Percentiles rank a stretch among this genome's conserved stretches.
Conservation (phyloP, 345 rosid species). For the Aethionema arabicum region DNA sequence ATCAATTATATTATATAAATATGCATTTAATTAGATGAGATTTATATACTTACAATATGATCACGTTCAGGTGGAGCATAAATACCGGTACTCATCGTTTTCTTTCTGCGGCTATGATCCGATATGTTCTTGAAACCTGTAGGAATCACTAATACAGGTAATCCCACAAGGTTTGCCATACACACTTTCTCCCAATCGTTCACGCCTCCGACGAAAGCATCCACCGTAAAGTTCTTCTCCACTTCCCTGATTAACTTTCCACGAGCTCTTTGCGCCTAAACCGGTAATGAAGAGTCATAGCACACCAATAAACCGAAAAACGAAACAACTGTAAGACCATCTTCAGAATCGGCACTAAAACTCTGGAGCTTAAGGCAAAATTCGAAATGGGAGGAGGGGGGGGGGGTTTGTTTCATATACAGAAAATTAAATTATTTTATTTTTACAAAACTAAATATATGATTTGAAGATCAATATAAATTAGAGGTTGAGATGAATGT, state of each 20-base stretch:
- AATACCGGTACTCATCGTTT: slow-evolving; percentile 61
- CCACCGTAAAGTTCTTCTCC: slow-evolving; percentile 59
- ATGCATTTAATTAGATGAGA: not conserved
- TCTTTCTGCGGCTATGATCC: slow-evolving; percentile 54
- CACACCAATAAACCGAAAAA: too few species aligned
- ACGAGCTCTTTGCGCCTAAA: slow-evolving; percentile 82
- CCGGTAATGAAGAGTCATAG: too few species aligned
- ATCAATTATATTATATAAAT: not conserved
- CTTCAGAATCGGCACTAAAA: too few species aligned
- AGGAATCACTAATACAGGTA: slow-evolving; percentile 73
- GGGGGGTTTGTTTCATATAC: too few species aligned
- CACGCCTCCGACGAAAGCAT: slow-evolving; percentile 83
- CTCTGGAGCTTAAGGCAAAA: too few species aligned
- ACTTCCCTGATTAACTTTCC: slow-evolving; percentile 74
- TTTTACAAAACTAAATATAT: too few species aligned
- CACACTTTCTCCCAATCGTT: slow-evolving; percentile 92
- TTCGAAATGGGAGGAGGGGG: too few species aligned
- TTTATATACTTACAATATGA: slow-evolving; percentile 70
- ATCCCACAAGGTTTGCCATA: slow-evolving; percentile 84
- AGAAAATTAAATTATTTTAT: too few species aligned
- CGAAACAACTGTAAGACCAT: too few species aligned
- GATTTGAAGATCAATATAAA: too few species aligned
- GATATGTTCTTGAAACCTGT: slow-evolving; percentile 57
- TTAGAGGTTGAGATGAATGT: too few species aligned
- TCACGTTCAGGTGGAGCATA: slow-evolving; percentile 80